Evolutionary conservation across 1,139 yeast genomes (phyloP), one percentile per base, ranked within the genome.

Genomic region (Pichia sp.): DNA sequence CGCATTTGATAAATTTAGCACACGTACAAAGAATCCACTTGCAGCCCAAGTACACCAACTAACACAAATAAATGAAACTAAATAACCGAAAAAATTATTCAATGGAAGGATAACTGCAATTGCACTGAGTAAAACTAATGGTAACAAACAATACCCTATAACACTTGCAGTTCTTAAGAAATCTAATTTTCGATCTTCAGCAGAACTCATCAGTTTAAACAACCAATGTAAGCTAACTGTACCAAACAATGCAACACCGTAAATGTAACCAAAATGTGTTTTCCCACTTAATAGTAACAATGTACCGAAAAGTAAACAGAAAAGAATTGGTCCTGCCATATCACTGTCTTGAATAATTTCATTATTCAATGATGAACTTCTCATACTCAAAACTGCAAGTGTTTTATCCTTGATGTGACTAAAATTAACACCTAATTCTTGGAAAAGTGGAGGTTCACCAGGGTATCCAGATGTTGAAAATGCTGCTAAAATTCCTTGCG

Each of bases 1-100:
- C 52, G 91, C 95, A 53, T 88, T 85, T 43, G 82, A 79, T 48
- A 93, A 70, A 55, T 80, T 85, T 55, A 91, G 69, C 26, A 85
- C 89, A 10, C 91, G 77, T 45, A 88, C 95, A 54, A 93, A 85
- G 58, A 91, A 85, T 1, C 96, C 97, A 15, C 95, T 84, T 0
- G 97, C 88, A 1, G 96, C 79, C 64, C 80, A 83, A 0, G 98
- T 88, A 60, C 96, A 85, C 97, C 98, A 91, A 28, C 72, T 62
- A n/a, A 89, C 88, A 14, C 89, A 79, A 33, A 84, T 50, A 0
- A 75, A 69, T 44, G 94, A 79, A 39, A 84, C 55, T 3, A 73
- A 49, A 60, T 88, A 89, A 1, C 98, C 98, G 28, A 79, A 31
- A 5, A 75, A 56, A 55, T 85, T 85, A 59, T 88, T 89, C 57